These are phyloP conservation scores for Beverwykella pulmonaria DNA, from an alignment of 495 filamentous ascomycete genomes.

Conservation along the genomic window DNA sequence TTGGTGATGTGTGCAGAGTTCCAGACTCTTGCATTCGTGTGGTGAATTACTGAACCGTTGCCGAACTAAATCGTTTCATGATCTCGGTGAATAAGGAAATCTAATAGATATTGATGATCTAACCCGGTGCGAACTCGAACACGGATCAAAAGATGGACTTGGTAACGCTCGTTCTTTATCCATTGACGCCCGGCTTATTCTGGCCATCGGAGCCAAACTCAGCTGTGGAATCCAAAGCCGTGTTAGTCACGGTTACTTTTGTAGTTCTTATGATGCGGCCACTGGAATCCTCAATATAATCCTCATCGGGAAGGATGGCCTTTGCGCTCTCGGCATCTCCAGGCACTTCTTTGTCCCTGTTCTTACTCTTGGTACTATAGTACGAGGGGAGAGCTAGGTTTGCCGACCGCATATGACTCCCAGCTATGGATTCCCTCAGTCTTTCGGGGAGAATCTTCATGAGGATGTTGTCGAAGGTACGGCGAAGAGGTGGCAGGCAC, in stretches of 20 bases:
- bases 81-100: too few relatives aligned
- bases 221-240: neutral
- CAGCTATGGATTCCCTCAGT: neutral
- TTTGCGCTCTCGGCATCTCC: neutral
- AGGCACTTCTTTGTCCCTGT: neutral
- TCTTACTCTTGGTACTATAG: neutral
- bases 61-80: too few relatives aligned
- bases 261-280: slow-evolving; percentile 1
- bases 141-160: neutral
- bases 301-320: neutral
- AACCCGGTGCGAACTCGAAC: neutral
- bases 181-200: neutral
- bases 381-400: neutral
- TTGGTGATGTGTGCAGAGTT: too few relatives aligned
- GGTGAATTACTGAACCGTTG: too few relatives aligned
- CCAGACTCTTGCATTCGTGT: too few relatives aligned
- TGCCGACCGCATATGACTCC: neutral
- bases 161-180: neutral
- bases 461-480: slow-evolving; percentile 5
- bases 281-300: neutral
- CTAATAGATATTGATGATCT: too few relatives aligned
- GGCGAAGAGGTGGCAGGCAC: neutral
- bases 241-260: neutral
- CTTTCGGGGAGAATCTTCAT: neutral
- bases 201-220: neutral